Base-by-base conservation (phyloP, 768 basidiomycete genomes). In the Termitomyces sp. region DNA sequence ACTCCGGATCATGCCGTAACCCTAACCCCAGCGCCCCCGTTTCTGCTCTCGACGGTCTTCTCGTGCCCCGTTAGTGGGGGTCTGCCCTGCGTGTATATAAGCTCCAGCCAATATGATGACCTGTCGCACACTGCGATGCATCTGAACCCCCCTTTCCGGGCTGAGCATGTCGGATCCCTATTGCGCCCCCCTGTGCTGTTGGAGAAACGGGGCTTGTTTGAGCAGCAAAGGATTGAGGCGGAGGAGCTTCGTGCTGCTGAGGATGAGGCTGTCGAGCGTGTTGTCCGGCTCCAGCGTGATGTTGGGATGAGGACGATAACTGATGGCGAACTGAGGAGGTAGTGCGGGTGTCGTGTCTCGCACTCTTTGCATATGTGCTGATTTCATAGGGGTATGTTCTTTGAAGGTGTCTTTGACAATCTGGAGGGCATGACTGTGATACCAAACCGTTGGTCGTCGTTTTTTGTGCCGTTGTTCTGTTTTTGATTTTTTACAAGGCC, bases 351-450 rank as follows among this genome's bases (percentile, higher is more conserved):
- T 38, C 16, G 16, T 26, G 5, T 28, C 10, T 9, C 33, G 8
- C 23, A 23, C 23, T n/a, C n/a, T 49, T 41, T 7, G 23, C 53
- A 7, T 32, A 4, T 55, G 7, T 23, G 60, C 54, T 60, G 49
- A 59, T 36, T 43, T 35, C 53, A 5, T 67, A 86, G 85, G 63
- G 74, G 75, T 48, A 73, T 79, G 70, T 88, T 85, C 68, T 86
- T 76, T 57, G 83, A 88, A 49, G 86, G 86, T 23, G 83, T 88
- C 33, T 87, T 87, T 68, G 80, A 88, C 64, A 84, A 80, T 55
- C 69, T 89, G 43, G 81, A 84, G 52, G 87, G 87, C 50, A 87
- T 88, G 82, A 75, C 74, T 52, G 73, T 70, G 60, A 72, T 84
- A 55, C 79, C 80, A 6, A 76, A 79, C 43, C 75, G 83, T 84